A percentile compares a stretch with the other conserved stretches of the same genome.
phyloP scores from a whole-genome alignment of 2,329 filamentous ascomycete genomes.

The Alternaria novae-zelandiae region DNA sequence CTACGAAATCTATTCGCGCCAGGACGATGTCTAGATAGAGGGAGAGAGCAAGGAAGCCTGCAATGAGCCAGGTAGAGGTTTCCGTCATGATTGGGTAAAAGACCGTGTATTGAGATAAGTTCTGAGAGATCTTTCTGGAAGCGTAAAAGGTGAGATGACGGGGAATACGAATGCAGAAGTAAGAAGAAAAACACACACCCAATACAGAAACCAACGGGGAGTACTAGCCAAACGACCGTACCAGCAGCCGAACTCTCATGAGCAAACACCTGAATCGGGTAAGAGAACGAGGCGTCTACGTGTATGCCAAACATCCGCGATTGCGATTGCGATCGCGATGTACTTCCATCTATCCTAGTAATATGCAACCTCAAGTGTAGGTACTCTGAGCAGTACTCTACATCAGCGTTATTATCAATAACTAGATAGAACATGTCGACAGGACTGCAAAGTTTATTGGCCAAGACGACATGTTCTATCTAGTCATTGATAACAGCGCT shows the following conservation, averaged over 20 bases:
- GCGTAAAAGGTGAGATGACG: neutral
- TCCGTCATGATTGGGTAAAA: neutral
- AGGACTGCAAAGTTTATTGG: accelerated
- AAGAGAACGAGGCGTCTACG: neutral
- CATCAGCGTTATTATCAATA: neutral
- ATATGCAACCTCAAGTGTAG: neutral
- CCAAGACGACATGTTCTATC: neutral
- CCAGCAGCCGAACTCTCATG: neutral
- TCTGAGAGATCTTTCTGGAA: neutral
- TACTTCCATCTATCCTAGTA: neutral
- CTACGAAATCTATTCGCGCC: neutral
- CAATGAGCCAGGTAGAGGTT: neutral
- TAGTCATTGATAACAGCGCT: neutral
- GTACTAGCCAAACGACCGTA: neutral
- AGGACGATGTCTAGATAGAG: neutral
- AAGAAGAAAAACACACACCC: neutral
- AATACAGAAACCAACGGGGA: neutral
- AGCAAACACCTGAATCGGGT: neutral
- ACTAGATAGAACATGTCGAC: neutral
- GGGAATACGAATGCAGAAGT: neutral
- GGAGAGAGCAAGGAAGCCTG: neutral
- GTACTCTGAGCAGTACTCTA: neutral
- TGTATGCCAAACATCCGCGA: neutral
- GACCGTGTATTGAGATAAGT: neutral
- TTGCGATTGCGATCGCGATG: neutral